phyloP scores from a whole-genome alignment of 257 asterid genomes.

The Verbascum thapsus region DNA sequence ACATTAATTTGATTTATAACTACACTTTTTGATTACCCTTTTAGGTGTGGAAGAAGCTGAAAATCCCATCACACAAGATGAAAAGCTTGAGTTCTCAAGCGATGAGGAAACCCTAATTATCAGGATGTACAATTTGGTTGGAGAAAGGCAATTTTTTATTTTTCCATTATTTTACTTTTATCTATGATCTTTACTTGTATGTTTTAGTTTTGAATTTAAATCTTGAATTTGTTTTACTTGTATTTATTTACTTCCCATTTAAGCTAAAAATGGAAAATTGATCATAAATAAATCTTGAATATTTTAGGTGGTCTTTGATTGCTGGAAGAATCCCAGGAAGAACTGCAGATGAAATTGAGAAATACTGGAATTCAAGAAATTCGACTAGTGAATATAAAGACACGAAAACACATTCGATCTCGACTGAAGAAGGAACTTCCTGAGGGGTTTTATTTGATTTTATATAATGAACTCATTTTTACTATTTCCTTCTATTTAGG shows the following conservation, averaged over 20 bases:
- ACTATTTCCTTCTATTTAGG: too few relatives aligned
- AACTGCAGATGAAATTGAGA: conserved; percentile 48
- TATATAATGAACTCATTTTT: too few relatives aligned
- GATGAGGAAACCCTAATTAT: conserved; percentile 59
- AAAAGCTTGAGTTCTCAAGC: conserved; percentile 36
- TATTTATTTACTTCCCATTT: too few relatives aligned
- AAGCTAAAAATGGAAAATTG: not conserved
- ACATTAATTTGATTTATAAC: not conserved
- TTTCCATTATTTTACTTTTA: not conserved
- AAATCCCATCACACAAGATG: conserved; percentile 25
- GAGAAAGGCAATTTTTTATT: conserved; percentile 39
- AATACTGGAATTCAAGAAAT: conserved; percentile 46
- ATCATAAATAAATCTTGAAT: not conserved
- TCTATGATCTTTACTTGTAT: not conserved
- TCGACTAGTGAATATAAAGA: conserved; percentile 22
- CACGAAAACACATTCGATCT: conserved; percentile 1
- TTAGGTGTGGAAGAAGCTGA: conserved; percentile 28
- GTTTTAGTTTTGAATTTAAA: not conserved
- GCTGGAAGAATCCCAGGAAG: conserved; percentile 61
- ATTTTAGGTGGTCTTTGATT: conserved; percentile 49
- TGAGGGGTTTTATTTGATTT: too few relatives aligned
- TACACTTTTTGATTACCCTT: not conserved
- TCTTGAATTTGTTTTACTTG: too few relatives aligned
- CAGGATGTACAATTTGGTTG: conserved; percentile 50
- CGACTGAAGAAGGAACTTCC: not conserved